Conservation (phyloP, 2,329 filamentous ascomycete species). For the Chalaropsis ovoidea region DNA sequence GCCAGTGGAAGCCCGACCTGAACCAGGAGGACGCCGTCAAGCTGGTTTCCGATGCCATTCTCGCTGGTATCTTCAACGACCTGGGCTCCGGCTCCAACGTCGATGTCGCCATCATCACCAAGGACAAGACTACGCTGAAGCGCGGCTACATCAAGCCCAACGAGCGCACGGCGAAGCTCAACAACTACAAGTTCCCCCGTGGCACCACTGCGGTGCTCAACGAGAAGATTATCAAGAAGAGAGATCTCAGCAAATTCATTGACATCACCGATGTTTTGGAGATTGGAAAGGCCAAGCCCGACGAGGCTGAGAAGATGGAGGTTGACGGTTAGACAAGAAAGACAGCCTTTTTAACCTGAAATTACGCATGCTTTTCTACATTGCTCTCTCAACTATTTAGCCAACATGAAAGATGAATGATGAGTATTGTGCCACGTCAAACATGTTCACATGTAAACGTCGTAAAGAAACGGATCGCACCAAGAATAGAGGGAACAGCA, state of each 20-base stretch:
- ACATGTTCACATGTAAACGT: not conserved
- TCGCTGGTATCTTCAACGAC: conserved; percentile 98
- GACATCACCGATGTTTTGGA: conserved; percentile 76
- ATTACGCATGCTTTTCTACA: not conserved
- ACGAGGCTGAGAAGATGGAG: conserved; percentile 58
- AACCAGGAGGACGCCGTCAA: conserved; percentile 72
- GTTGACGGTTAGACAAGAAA: conserved; percentile 45
- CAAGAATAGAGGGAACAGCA: not conserved
- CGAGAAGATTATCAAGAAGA: conserved; percentile 89
- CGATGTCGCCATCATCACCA: conserved; percentile 89
- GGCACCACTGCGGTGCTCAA: conserved; percentile 95
- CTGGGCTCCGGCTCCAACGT: conserved; percentile 94
- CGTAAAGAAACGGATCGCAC: conserved; percentile 13
- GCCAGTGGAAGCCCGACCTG: conserved; percentile 75
- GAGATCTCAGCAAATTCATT: conserved; percentile 88
- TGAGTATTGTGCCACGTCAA: not conserved
- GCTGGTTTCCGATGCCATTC: conserved; percentile 75
- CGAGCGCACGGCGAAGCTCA: conserved; percentile 77
- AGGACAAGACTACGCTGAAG: conserved; percentile 87
- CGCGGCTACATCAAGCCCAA: conserved; percentile 92
- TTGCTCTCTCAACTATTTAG: not conserved
- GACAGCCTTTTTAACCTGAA: not conserved
- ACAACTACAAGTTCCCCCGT: conserved; percentile 80
- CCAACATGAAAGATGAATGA: not conserved
- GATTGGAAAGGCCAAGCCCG: conserved; percentile 43